Evolutionary conservation across 768 basidiomycete species (phyloP), one percentile per base, ranked within the genome.

Genomic region (Trametes meyenii): DNA sequence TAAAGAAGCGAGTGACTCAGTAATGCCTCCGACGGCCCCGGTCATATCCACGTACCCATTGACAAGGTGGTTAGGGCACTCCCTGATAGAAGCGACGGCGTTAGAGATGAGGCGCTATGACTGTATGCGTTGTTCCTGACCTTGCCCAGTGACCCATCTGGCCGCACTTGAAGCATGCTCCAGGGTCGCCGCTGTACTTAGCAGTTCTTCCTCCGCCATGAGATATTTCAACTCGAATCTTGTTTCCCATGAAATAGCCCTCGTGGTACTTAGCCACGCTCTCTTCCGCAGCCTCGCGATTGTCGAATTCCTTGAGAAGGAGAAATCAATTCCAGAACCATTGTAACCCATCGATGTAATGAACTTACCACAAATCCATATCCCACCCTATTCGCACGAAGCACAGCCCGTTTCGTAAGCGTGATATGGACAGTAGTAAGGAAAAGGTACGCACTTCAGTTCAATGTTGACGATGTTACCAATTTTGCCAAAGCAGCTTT

Each of bases 201-300:
- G 89, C 87, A 14, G 88, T 86, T 58, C 90, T 81, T 16, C 91
- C 89, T 53, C 92, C 91, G 33, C 91, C 90, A 72, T 88, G 91
- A 35, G 93, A 94, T 14, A 88, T 76, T 70, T 94, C 93, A 11
- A 94, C 93, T 12, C 90, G 86, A 58, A 95, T 93, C 78, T 91
- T 93, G 73, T 92, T 93, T 44, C 93, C 92, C 91, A 95, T 92
- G 72, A 95, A 95, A 63, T 80, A 88, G 1, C 92, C 92, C 77
- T 94, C 92, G 64, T 95, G 84, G 68, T 94, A 95, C 71, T 93
- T 93, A 5, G 86, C 84, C 5, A 94, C 90, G 61, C 91, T 92
- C 73, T 91, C 88, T 71, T 94, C 91, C 1, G 92, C 92, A 42
- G 92, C 89, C 67, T 89, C 87, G 48, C 84, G 82, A 51, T 60